Base-by-base conservation (phyloP, 1,284 basidiomycete species). In the Cutaneotrichosporon daszewskae region DNA sequence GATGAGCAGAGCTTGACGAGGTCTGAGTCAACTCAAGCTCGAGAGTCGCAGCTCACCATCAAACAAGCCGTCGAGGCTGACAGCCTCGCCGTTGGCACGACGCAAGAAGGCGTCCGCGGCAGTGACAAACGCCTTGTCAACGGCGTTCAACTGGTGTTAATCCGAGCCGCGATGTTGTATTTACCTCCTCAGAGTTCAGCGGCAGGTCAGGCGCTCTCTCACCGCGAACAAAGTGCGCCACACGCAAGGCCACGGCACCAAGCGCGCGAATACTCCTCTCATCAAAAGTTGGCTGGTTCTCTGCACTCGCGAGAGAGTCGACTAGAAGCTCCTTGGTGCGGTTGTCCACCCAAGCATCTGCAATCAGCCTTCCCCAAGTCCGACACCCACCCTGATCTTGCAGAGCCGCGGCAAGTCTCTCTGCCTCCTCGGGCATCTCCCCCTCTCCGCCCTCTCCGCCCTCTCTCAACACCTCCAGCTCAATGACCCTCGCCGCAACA, bases 401-500 rank as follows among this genome's bases (percentile, higher is more conserved):
- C 20, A 35, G 23, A 4, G 28, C 25, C 1, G 32, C 25, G 8
- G 27, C n/a, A 19, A 45, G 28, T 27, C 43, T 16, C 4, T 44
- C 45, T 27, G 26, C 26, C 8, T 9, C 26, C 26, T 27, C 26
- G 26, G 26, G 26, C 14, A 14, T 27, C 9, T 27, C 9, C 9
- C 8, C 26, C 9, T 27, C 26, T 27, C 26, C 26, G 26, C 26
- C 9, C 9, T 27, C n/a, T n/a, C n/a, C n/a, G n/a, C n/a, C n/a
- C n/a, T n/a, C n/a, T n/a, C n/a, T 36, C 12, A 57, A 40, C 26
- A 51, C 44, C 43, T 67, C 63, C 13, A 61, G 47, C 14, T 45
- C 48, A 6, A 54, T 38, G 16, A 44, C 33, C 16, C 45, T 47
- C 38, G 36, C 38, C 2, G 57, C 52, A 5, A 62, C 31, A 4